phyloP scores from a whole-genome alignment of 805 yeast genomes.

The Candida dajiaensis region DNA sequence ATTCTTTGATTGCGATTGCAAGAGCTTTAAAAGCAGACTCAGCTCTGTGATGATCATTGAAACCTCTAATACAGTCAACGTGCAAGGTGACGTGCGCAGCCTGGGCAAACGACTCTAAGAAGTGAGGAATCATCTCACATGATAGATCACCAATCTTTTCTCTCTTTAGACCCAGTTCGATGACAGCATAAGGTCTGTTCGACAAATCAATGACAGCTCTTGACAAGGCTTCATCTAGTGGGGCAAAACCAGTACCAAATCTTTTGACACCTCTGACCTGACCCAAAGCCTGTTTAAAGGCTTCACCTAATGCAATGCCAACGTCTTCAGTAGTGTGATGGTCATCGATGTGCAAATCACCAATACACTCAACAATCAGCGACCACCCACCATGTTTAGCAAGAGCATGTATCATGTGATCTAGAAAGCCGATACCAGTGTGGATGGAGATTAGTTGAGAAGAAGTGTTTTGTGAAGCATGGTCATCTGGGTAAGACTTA shows the following conservation, averaged over 20 bases:
- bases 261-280: constrained; percentile 86
- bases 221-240: constrained; percentile 91
- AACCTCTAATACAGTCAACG: constrained; percentile 90
- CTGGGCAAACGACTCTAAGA: constrained; percentile 88
- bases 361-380: constrained; percentile 78
- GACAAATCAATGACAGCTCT: constrained; percentile 96
- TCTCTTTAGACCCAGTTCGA: constrained; percentile 83
- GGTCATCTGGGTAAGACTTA: constrained; percentile 31
- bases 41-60: constrained; percentile 93
- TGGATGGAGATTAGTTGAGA: constrained; percentile 74
- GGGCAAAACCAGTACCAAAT: constrained; percentile 91
- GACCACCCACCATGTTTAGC: constrained; percentile 99
- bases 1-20: constrained; percentile 87
- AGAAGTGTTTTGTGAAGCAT: constrained; percentile 65
- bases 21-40: constrained; percentile 96
- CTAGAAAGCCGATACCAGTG: constrained; percentile 92
- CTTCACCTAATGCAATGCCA: constrained; percentile 85
- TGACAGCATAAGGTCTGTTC: constrained; percentile 86
- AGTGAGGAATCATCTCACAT: constrained; percentile 98
- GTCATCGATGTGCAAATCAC: constrained; percentile 94
- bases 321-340: constrained; percentile 97
- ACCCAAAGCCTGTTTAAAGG: constrained; percentile 87
- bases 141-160: constrained; percentile 91
- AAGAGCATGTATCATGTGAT: constrained; percentile 95
- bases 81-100: constrained; percentile 88